Evolutionary conservation across 2,329 filamentous ascomycete genomes (phyloP).

Genomic region (Tolypocladium amazonense): DNA sequence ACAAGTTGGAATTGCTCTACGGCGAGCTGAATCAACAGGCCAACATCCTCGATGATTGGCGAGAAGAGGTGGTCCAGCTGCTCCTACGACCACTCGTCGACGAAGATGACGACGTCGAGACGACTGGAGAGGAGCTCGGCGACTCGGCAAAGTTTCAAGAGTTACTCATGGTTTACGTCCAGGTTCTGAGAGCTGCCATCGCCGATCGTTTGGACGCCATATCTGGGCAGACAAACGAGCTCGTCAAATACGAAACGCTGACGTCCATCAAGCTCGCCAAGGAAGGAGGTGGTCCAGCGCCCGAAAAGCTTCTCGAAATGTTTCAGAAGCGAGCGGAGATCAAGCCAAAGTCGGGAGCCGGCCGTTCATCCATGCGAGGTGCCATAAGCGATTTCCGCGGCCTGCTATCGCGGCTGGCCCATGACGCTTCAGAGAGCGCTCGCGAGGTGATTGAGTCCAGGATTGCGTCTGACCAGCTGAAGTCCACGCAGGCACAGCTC

Average conservation of each 20-base stretch:
- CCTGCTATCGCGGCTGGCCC: slow-evolving; percentile 36
- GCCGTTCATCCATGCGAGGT: slow-evolving; percentile 56
- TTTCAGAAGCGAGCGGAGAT: slow-evolving; percentile 33
- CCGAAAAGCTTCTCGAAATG: slow-evolving; percentile 47
- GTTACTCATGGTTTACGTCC: slow-evolving; percentile 77
- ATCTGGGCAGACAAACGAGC: slow-evolving; percentile 64
- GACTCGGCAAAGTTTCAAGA: slow-evolving; percentile 82
- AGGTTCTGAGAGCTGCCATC: slow-evolving; percentile 62
- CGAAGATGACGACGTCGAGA: slow-evolving; percentile 61
- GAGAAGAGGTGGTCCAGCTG: slow-evolving; percentile 60
- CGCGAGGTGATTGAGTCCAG: slow-evolving; percentile 57
- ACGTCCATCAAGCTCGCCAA: slow-evolving; percentile 49
- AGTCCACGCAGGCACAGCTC: slow-evolving; percentile 43
- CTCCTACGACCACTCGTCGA: slow-evolving; percentile 71
- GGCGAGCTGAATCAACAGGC: slow-evolving; percentile 63
- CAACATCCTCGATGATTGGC: slow-evolving; percentile 61
- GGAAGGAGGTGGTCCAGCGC: slow-evolving; percentile 58
- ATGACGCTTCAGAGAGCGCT: slow-evolving; percentile 12
- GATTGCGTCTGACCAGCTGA: slow-evolving; percentile 55
- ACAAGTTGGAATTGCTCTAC: slow-evolving; percentile 55
- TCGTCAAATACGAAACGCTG: slow-evolving; percentile 64
- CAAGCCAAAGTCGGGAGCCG: slow-evolving; percentile 39
- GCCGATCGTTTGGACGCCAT: slow-evolving; percentile 71
- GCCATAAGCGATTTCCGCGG: slow-evolving; percentile 60
- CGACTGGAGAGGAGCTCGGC: slow-evolving; percentile 83